phyloP scores from a whole-genome alignment of 225 moss, liverwort and hornwort genomes.

The Lunularia cruciata region DNA sequence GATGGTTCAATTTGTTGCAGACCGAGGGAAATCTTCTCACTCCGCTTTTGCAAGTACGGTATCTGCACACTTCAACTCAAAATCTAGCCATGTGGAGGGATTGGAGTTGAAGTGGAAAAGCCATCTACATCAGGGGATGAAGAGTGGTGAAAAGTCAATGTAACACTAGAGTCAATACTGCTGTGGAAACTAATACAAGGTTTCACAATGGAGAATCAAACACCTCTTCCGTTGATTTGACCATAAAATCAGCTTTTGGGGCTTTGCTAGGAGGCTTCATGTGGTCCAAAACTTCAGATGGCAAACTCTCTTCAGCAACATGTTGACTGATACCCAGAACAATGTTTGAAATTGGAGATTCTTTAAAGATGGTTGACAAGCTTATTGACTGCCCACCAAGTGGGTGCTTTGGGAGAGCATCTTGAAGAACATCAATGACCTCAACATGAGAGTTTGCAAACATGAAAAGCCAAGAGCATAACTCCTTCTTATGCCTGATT shows the following conservation, averaged over 20 bases:
- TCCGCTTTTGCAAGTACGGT: slow-evolving; percentile 22
- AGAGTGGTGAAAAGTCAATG: no score
- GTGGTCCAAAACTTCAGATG: no score
- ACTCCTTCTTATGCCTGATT: slow-evolving; percentile 62
- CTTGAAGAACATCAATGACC: slow-evolving; percentile 67
- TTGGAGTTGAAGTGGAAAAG: not conserved
- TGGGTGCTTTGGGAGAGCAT: slow-evolving; percentile 56
- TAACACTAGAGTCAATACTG: no score
- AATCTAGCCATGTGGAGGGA: not conserved
- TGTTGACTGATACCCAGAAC: no score
- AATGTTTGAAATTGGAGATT: no score
- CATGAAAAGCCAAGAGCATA: slow-evolving; percentile 56
- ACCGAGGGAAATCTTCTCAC: not conserved
- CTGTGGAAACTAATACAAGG: no score
- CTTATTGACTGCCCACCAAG: slow-evolving; percentile 31
- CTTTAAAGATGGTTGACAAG: not conserved
- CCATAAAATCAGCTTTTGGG: no score
- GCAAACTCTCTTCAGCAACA: no score
- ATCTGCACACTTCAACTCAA: not conserved
- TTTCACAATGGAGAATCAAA: no score
- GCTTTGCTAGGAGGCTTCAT: no score
- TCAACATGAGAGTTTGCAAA: slow-evolving; percentile 48
- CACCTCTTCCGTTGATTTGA: no score
- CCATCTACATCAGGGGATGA: not conserved
- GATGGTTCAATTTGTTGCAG: not conserved